A percentile compares a stretch with the other conserved stretches of the same genome.
Evolutionary conservation across 805 yeast species (phyloP).

Genomic region (Yamadazyma sp.): DNA sequence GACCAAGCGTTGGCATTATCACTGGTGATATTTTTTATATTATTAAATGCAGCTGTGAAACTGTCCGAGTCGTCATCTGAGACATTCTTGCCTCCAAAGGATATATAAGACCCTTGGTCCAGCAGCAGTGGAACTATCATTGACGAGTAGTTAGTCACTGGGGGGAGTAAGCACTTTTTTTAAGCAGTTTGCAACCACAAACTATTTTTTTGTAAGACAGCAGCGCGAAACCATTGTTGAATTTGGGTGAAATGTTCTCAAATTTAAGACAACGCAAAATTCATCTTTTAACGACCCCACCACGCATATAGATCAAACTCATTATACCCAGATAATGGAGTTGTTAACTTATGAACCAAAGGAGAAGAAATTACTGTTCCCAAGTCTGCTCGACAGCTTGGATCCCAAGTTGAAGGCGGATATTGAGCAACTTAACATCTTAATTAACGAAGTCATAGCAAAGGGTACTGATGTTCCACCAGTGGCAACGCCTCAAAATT

Average conservation of each 20-base stretch:
- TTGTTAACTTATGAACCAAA: slow-evolving; percentile 26
- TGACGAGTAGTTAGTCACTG: no score
- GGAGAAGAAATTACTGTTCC: slow-evolving; percentile 24
- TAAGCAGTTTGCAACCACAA: slow-evolving; percentile 7
- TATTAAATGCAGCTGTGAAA: background rate
- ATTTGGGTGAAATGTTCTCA: slow-evolving; percentile 1
- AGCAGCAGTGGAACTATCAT: slow-evolving; percentile 8
- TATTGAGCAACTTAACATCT: slow-evolving; percentile 40
- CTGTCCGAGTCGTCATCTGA: background rate
- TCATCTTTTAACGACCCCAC: no score
- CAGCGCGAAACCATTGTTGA: slow-evolving; percentile 4
- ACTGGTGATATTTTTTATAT: background rate
- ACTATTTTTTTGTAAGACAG: background rate
- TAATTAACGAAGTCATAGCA: slow-evolving; percentile 39
- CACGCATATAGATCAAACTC: background rate
- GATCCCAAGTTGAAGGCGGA: slow-evolving; percentile 39
- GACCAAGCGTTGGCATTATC: background rate
- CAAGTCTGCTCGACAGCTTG: slow-evolving; percentile 17
- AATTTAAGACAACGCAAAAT: no score
- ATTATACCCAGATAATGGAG: no score
- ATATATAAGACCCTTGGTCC: slow-evolving; percentile 10
- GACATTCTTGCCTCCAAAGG: background rate
- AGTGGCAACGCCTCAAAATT: slow-evolving; percentile 51
- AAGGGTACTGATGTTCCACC: slow-evolving; percentile 53
- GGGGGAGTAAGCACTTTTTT: background rate